A percentile compares a stretch with the other conserved stretches of the same genome.
Evolutionary conservation across 1,284 basidiomycete genomes (phyloP).

Genomic region (Tremellales sp.): DNA sequence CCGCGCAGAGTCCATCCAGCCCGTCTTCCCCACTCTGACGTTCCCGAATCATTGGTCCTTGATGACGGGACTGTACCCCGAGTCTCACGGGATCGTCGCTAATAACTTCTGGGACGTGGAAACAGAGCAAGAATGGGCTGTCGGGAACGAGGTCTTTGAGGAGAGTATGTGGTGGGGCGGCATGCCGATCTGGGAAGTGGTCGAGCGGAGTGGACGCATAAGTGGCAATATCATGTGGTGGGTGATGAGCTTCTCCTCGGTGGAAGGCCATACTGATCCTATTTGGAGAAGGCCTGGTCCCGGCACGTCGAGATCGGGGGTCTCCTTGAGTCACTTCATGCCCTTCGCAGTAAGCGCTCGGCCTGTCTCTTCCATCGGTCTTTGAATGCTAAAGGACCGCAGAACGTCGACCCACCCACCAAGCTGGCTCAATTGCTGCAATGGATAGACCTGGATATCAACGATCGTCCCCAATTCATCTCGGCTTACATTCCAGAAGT

Average conservation of each 20-base stretch:
- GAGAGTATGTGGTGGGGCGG: slow-evolving; percentile 70
- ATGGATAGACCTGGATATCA: slow-evolving; percentile 72
- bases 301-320: slow-evolving; percentile 60
- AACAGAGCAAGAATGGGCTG: slow-evolving; percentile 61
- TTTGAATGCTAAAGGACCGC: too few species aligned
- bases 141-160: neutral
- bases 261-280: neutral
- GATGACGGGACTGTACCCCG: slow-evolving; percentile 81
- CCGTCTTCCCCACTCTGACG: slow-evolving; percentile 82
- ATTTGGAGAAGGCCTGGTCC: slow-evolving; percentile 66
- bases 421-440: slow-evolving; percentile 69
- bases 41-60: slow-evolving; percentile 90
- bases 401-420: slow-evolving; percentile 14
- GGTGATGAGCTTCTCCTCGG: slow-evolving; percentile 29
- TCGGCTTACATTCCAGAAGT: slow-evolving; percentile 57
- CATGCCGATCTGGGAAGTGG: slow-evolving; percentile 89
- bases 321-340: slow-evolving; percentile 66
- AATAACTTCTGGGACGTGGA: slow-evolving; percentile 85
- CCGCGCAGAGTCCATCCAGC: slow-evolving; percentile 77
- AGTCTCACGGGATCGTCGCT: slow-evolving; percentile 83
- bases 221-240: slow-evolving; percentile 88
- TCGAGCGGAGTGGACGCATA: slow-evolving; percentile 64
- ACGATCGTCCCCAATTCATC: slow-evolving; percentile 69
- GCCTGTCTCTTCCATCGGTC: neutral
- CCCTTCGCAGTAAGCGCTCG: slow-evolving; percentile 61